Evolutionary conservation across 1,284 basidiomycete species (phyloP).

Genomic region (Porogramme epimiltina): DNA sequence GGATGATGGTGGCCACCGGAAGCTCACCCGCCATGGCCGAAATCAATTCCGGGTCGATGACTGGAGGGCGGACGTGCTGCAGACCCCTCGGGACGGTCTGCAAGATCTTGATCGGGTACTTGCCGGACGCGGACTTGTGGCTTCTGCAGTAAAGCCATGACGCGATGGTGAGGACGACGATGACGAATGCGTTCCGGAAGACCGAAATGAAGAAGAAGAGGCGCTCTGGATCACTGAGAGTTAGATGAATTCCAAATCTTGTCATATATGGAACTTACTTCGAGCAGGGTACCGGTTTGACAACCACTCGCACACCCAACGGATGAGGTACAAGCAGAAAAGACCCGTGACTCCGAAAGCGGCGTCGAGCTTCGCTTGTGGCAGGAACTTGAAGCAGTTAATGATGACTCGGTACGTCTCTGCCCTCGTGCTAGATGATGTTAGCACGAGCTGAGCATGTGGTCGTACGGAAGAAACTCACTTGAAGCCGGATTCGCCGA

Average conservation of each 20-base stretch:
- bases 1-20: slow-evolving; percentile 92
- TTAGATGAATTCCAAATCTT: background rate
- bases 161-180: slow-evolving; percentile 83
- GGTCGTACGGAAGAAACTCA: slow-evolving; percentile 39
- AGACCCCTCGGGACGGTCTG: slow-evolving; percentile 83
- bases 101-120: slow-evolving; percentile 88
- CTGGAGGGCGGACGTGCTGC: slow-evolving; percentile 74
- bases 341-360: slow-evolving; percentile 89
- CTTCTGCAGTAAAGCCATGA: slow-evolving; percentile 83
- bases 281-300: slow-evolving; percentile 69
- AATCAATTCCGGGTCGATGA: slow-evolving; percentile 68
- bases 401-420: slow-evolving; percentile 90
- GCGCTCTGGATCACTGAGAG: slow-evolving; percentile 48
- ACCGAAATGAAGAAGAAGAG: slow-evolving; percentile 87
- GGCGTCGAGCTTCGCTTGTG: slow-evolving; percentile 75
- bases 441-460: background rate
- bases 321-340: slow-evolving; percentile 74
- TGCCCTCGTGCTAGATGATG: slow-evolving; percentile 67
- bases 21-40: slow-evolving; percentile 75
- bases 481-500: slow-evolving; percentile 86
- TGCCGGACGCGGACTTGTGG: slow-evolving; percentile 53
- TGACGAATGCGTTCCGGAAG: slow-evolving; percentile 85
- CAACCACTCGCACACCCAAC: slow-evolving; percentile 61
- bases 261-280: slow-evolving; percentile 44
- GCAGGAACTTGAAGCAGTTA: slow-evolving; percentile 86